Evolutionary conservation across 768 basidiomycete genomes (phyloP), one percentile per base, ranked within the genome.

Genomic region (Holtermanniella nyarrowii): DNA sequence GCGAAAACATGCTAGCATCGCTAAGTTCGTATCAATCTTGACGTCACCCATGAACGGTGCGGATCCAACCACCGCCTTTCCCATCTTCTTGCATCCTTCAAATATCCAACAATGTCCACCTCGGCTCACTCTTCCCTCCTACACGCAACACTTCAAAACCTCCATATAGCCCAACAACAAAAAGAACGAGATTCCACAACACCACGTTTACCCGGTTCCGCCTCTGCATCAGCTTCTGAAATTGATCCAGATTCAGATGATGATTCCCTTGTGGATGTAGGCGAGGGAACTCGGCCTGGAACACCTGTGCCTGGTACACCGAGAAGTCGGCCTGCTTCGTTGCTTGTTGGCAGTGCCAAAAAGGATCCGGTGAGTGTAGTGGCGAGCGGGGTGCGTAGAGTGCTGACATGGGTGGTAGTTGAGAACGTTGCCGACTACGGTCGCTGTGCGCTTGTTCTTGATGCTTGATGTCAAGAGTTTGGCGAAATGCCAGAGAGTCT

Each of bases 361-460:
- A 64, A 56, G 45, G 69, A 69, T 62, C 67, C 67, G 25, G 69
- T 71, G 53, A 55, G 67, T 63, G 4, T n/a, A n/a, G n/a, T n/a
- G n/a, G n/a, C n/a, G n/a, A n/a, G n/a, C n/a, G n/a, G n/a, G n/a
- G n/a, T n/a, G n/a, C n/a, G n/a, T n/a, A n/a, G 4, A 18, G 23
- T 26, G 39, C 43, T 41, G 25, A 18, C 26, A 51, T 46, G 24
- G 26, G 2, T 37, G 45, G 4, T 27, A 69, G 68, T 48, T 71
- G 11, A 52, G 63, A 25, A 61, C 58, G 3, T 77, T 95, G 42
- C 85, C 87, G 1, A 90, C 88, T 5, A 84, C 88, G 58, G 62
- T 90, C 18, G 82, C 83, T 0, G 88, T 91, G 61, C 76, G 79
- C 16, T 81, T 93, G 52, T 89, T 93, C 63, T 69, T 77, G 1